Conservation (phyloP, 148 eudicot species). For the Polygonum maritimum region DNA sequence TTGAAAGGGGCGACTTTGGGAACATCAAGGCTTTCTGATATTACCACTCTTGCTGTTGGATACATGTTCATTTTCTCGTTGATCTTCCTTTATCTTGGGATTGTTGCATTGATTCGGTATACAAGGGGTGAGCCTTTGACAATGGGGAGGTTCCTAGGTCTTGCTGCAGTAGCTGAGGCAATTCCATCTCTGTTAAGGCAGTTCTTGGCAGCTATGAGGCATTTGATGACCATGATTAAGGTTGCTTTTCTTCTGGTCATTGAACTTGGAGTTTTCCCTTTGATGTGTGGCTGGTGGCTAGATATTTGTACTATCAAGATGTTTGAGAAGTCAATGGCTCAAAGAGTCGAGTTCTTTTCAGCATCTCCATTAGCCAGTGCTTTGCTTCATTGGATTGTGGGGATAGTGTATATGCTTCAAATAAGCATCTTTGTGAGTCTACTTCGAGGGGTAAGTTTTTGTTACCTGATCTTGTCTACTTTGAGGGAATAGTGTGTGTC, state of each 20-base stretch:
- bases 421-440: conserved; percentile 93
- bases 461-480: neutral
- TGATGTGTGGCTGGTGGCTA: conserved; percentile 99
- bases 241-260: conserved; percentile 93
- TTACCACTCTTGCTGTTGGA: conserved; percentile 92
- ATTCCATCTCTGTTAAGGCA: conserved; percentile 80
- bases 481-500: neutral
- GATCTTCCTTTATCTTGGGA: conserved; percentile 69
- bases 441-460: conserved; percentile 79
- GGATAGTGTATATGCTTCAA: conserved; percentile 91
- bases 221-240: conserved; percentile 87
- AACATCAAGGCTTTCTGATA: conserved; percentile 80
- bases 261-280: conserved; percentile 92
- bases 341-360: conserved; percentile 82
- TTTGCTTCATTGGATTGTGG: conserved; percentile 93
- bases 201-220: conserved; percentile 88
- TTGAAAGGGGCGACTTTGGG: conserved; percentile 54
- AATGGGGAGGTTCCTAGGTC: conserved; percentile 80
- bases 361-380: conserved; percentile 85
- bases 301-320: conserved; percentile 89
- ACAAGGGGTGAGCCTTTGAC: conserved; percentile 84
- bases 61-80: conserved; percentile 78
- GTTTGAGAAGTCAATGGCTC: conserved; percentile 84
- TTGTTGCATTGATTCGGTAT: conserved; percentile 68
- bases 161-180: conserved; percentile 77